Conservation (phyloP, 495 filamentous ascomycete species). For the Talaromyces trachyspermus region DNA sequence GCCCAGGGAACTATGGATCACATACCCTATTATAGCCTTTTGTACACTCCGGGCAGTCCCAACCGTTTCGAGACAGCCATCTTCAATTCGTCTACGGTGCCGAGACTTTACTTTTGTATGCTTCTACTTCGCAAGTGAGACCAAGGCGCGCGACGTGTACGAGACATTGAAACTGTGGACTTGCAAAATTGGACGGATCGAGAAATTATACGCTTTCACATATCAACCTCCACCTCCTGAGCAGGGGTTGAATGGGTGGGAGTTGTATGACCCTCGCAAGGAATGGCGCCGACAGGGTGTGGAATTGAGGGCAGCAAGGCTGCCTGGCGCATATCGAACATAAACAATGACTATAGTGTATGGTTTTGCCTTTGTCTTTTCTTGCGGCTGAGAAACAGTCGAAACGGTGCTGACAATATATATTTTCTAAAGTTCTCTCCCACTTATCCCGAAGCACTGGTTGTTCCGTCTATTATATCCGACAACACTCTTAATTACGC, state of each 20-base stretch:
- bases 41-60: slow-evolving; percentile 67
- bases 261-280: slow-evolving; percentile 73
- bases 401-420: slow-evolving; percentile 20
- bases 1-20: slow-evolving; percentile 81
- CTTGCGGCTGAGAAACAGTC: background rate
- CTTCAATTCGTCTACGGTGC: slow-evolving; percentile 81
- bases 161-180: slow-evolving; percentile 79
- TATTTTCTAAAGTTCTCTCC: slow-evolving; percentile 94
- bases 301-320: slow-evolving; percentile 60
- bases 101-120: slow-evolving; percentile 90
- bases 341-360: slow-evolving; percentile 79
- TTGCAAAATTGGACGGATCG: slow-evolving; percentile 73
- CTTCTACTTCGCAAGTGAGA: slow-evolving; percentile 76
- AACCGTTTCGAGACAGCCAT: slow-evolving; percentile 60
- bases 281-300: slow-evolving; percentile 81
- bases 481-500: slow-evolving; percentile 97
- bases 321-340: slow-evolving; percentile 84
- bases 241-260: slow-evolving; percentile 72
- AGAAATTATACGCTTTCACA: slow-evolving; percentile 86
- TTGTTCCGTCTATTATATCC: slow-evolving; percentile 80
- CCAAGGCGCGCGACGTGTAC: slow-evolving; percentile 74
- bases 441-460: slow-evolving; percentile 85
- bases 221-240: slow-evolving; percentile 71
- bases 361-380: slow-evolving; percentile 10
- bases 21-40: slow-evolving; percentile 81